Percentiles rank a stretch among this genome's conserved stretches.
Conservation (phyloP, 1,139 yeast species). For the Lodderomyces parapsilosis region DNA sequence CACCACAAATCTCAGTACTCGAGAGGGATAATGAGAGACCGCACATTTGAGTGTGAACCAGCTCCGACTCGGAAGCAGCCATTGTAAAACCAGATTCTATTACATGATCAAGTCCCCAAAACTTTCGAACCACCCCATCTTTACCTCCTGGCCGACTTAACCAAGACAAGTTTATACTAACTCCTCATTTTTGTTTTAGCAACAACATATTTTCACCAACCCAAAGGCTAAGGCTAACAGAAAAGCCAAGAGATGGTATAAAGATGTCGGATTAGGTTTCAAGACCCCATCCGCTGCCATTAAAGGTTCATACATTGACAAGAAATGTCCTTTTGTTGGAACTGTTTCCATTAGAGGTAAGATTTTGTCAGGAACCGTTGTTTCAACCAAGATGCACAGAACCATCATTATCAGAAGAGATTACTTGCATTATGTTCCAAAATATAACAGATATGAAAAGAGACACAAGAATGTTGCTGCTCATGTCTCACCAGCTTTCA, state of each 20-base stretch:
- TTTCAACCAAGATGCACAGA: conserved; percentile 99
- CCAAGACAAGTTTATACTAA: conserved; percentile 15
- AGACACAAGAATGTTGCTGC: conserved; percentile 99
- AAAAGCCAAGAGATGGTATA: conserved; percentile 99
- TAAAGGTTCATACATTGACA: conserved; percentile 98
- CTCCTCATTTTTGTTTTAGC: conserved; percentile 53
- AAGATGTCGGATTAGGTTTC: conserved; percentile 99
- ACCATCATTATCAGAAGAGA: conserved; percentile 99
- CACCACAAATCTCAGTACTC: no score
- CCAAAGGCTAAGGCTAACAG: conserved; percentile 99
- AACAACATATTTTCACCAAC: conserved; percentile 99
- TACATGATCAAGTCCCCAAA: no score
- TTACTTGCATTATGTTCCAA: conserved; percentile 99
- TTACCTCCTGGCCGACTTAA: background rate
- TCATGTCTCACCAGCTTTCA: conserved; percentile 99
- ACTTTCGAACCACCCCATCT: no score
- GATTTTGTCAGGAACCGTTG: conserved; percentile 98
- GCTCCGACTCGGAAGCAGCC: no score
- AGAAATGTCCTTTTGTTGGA: conserved; percentile 99
- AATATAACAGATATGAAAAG: conserved; percentile 99
- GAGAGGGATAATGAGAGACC: no score
- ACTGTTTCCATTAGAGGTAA: conserved; percentile 98
- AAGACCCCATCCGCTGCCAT: conserved; percentile 99
- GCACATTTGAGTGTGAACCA: no score
- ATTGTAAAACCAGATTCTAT: no score